Evolutionary conservation across 805 yeast genomes (phyloP).

Genomic region (Candida oleophila): DNA sequence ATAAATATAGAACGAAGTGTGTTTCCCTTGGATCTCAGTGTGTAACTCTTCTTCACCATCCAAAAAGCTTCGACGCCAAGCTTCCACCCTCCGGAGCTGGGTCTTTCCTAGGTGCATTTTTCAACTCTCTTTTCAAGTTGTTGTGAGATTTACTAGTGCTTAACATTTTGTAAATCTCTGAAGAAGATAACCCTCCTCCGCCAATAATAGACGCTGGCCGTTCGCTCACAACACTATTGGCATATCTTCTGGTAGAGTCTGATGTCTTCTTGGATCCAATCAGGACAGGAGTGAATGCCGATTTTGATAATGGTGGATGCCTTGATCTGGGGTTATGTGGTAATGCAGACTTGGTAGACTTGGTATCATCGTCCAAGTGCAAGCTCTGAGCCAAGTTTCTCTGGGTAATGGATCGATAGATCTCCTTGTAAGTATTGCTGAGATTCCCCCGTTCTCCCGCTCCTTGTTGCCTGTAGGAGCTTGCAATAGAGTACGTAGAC

Average conservation of each 20-base stretch:
- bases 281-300: conserved; percentile 8
- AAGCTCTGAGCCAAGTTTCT: conserved; percentile 22
- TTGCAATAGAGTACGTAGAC: conserved; percentile 23
- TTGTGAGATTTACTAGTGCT: conserved; percentile 5
- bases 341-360: conserved; percentile 11
- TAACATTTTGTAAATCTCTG: conserved; percentile 11
- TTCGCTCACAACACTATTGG: conserved; percentile 8
- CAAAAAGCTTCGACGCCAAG: conserved; percentile 33
- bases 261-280: not conserved
- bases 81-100: conserved; percentile 9
- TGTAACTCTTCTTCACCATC: conserved; percentile 27
- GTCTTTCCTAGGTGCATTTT: not conserved
- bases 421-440: conserved; percentile 31
- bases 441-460: conserved; percentile 14
- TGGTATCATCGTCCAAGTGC: conserved; percentile 10
- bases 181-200: not conserved
- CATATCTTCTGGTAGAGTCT: conserved; percentile 4
- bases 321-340: conserved; percentile 12
- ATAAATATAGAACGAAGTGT: no score
- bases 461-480: conserved; percentile 5
- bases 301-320: conserved; percentile 6
- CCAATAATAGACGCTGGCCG: conserved; percentile 3
- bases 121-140: conserved; percentile 3
- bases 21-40: not conserved
- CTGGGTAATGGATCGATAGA: conserved; percentile 37